These are phyloP conservation scores for Acacia acuminata DNA, from an alignment of 306 rosid species.

Conservation along the genomic window DNA sequence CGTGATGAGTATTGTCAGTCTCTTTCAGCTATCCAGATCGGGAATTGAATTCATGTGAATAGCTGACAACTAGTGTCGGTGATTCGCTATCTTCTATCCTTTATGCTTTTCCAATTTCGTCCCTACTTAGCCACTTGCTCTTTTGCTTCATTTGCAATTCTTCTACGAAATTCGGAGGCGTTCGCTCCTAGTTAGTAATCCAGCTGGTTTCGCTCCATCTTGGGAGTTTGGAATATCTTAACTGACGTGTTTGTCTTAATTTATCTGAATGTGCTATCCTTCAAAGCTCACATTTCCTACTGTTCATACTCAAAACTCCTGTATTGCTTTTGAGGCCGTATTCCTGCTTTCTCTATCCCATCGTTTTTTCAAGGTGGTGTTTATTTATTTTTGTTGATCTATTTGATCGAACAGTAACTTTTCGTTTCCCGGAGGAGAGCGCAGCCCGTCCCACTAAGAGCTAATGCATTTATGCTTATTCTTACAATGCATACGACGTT, in stretches of 20 bases:
- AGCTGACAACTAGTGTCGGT: constrained; percentile 36
- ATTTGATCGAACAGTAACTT: constrained; percentile 15
- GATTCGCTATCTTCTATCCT: constrained; percentile 12
- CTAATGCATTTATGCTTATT: constrained; percentile 19
- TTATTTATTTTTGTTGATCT: constrained; percentile 1
- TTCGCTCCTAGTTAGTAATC: not conserved
- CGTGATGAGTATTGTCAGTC: constrained; percentile 26
- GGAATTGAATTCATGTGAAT: not conserved
- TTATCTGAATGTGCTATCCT: not conserved
- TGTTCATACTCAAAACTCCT: not conserved
- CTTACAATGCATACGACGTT: constrained; percentile 20
- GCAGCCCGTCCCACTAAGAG: not conserved
- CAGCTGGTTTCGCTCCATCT: constrained; percentile 2
- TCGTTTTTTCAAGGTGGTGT: not conserved
- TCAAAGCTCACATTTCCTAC: constrained; percentile 6
- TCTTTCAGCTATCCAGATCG: not conserved
- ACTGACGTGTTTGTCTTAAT: not conserved
- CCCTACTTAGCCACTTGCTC: constrained; percentile 1
- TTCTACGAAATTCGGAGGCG: constrained; percentile 19
- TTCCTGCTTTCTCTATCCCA: not conserved
- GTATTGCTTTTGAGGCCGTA: not conserved
- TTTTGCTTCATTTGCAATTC: not conserved
- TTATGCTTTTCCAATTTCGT: not conserved
- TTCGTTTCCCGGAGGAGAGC: constrained; percentile 30
- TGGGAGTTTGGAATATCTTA: constrained; percentile 7